phyloP scores from a whole-genome alignment of 2,329 filamentous ascomycete genomes.

The Tolypocladium paradoxum region DNA sequence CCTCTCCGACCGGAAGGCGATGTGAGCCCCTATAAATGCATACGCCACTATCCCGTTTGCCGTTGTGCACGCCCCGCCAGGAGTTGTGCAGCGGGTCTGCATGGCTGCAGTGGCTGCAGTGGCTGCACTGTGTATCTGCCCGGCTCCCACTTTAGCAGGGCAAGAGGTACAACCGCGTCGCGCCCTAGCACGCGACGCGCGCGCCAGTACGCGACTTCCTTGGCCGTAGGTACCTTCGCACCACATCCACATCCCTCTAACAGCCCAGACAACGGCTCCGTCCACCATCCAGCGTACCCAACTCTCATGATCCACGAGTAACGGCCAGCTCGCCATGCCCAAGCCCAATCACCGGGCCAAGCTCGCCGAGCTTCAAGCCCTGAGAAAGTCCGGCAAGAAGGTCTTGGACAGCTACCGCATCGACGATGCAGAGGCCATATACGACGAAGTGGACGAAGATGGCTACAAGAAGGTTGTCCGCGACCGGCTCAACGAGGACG shows the following conservation, averaged over 20 bases:
- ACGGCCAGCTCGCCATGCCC: conserved; percentile 19
- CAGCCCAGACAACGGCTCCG: neutral
- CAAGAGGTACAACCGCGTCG: neutral
- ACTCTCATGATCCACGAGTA: conserved; percentile 8
- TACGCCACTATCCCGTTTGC: neutral
- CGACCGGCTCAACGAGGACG: conserved; percentile 79
- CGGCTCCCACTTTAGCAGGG: neutral
- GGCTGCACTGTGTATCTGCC: neutral
- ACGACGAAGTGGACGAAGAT: conserved; percentile 94
- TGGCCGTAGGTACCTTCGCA: neutral
- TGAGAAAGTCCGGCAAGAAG: conserved; percentile 85
- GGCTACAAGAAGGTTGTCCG: conserved; percentile 95
- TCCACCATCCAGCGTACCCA: neutral
- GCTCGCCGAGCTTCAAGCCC: conserved; percentile 70
- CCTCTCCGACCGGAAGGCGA: too few relatives aligned
- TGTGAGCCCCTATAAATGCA: neutral
- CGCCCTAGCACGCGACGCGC: neutral
- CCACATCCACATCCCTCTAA: neutral
- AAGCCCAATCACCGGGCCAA: conserved; percentile 32
- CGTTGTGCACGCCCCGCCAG: neutral
- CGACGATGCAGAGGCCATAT: conserved; percentile 72
- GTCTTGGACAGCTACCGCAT: conserved; percentile 79
- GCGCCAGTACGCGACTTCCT: neutral
- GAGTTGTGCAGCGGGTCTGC: neutral
- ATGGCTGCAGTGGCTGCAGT: too few relatives aligned